Base-by-base conservation (phyloP, 2,329 filamentous ascomycete species). In the Teratosphaeria gauchensis region DNA sequence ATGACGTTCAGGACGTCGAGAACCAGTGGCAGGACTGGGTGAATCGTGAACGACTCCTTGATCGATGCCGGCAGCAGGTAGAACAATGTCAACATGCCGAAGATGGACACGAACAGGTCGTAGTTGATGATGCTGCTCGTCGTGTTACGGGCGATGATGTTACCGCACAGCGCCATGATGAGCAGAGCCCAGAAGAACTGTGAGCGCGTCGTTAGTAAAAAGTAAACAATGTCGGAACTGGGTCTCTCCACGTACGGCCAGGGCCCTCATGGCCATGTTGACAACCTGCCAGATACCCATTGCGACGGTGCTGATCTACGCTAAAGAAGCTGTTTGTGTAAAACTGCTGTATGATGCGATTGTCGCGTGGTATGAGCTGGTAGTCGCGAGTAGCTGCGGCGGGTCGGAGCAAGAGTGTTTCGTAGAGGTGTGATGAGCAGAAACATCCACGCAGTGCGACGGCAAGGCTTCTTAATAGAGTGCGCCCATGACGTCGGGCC, bases 91-190 rank as follows among this genome's bases (percentile, higher is more conserved):
- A 90, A 68, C 84, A 88, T 87, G 51, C 81, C 80, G 62, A 89
- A 78, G 0, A 82, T 81, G 38, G 82, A 78, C 63, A 86, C 83
- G 72, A 91, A 92, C 77, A 92, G 86, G 73, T 82, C 78, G 76
- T 81, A 77, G 77, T 78, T 73, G 74, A 87, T 75, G 56, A 83
- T 77, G 24, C 80, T 75, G 1, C 82, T 79, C 65, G 83, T 82
- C 69, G 83, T 81, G 56, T 74, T 66, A 59, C 73, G 74, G 56
- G 77, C 75, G 68, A 86, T 83, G 76, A 85, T 84, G 76, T 85
- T 84, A 64, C 83, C 84, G 64, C 84, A 70, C 53, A 87, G 76
- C 12, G 82, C 77, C 75, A 85, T 82, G 68, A 85, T 72, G 66
- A 87, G 77, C 58, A 85, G 69, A 35, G 82, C 76, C 74, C 79